These are phyloP conservation scores for Amesomyces nigricolor DNA, from an alignment of 2,329 filamentous ascomycete species.

Conservation along the genomic window DNA sequence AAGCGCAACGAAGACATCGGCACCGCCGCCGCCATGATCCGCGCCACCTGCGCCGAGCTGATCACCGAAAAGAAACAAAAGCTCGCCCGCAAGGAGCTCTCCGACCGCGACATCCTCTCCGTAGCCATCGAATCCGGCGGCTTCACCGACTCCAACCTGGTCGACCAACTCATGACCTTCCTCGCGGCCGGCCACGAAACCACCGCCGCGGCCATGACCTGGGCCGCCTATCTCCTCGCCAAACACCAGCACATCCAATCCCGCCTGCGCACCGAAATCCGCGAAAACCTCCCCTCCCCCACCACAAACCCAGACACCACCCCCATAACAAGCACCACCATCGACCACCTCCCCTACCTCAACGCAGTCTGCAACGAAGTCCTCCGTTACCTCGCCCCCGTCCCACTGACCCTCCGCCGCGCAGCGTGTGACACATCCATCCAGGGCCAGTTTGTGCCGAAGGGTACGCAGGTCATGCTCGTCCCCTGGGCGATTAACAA, in stretches of 20 bases:
- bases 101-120: conserved; percentile 68
- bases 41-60: conserved; percentile 60
- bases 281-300: conserved; percentile 46
- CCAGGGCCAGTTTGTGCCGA: conserved; percentile 59
- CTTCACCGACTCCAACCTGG: conserved; percentile 73
- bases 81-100: conserved; percentile 41
- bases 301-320: conserved; percentile 21
- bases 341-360: conserved; percentile 73
- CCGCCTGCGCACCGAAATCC: conserved; percentile 63
- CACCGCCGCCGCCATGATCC: conserved; percentile 53
- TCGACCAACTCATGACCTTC: conserved; percentile 88
- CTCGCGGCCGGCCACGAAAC: conserved; percentile 79
- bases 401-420: conserved; percentile 64
- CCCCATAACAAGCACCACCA: conserved; percentile 47
- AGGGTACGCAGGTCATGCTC: conserved; percentile 64
- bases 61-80: conserved; percentile 63
- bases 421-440: conserved; percentile 60
- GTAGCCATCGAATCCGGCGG: conserved; percentile 70
- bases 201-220: conserved; percentile 69
- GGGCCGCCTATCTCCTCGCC: conserved; percentile 66
- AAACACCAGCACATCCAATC: conserved; percentile 59
- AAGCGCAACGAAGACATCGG: conserved; percentile 62
- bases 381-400: conserved; percentile 66
- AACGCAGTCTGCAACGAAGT: conserved; percentile 74
- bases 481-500: conserved; percentile 64